These are phyloP conservation scores for Trichoderma aggressivum DNA, from an alignment of 2,329 filamentous ascomycete genomes.

Conservation along the genomic window DNA sequence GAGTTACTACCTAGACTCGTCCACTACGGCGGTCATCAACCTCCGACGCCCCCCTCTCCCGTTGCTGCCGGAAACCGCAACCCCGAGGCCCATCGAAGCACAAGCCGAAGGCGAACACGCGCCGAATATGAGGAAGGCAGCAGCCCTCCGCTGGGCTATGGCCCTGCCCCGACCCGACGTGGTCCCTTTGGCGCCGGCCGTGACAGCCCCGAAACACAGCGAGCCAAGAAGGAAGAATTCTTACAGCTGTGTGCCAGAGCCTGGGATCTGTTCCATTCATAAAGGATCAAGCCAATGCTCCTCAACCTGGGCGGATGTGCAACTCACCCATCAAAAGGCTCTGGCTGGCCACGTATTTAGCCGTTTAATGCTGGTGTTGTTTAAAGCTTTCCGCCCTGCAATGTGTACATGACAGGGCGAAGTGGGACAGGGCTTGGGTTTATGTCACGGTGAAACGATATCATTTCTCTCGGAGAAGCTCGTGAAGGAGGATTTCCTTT, in stretches of 20 bases:
- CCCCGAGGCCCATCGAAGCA: conserved; percentile 53
- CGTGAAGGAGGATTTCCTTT: not conserved
- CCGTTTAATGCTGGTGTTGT: not conserved
- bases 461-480: not conserved
- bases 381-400: not conserved
- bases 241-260: conserved; percentile 79
- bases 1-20: conserved; percentile 91
- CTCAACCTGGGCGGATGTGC: not conserved
- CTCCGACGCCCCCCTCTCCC: conserved; percentile 84
- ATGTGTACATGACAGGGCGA: not conserved
- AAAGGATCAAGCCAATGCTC: conserved; percentile 28
- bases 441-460: conserved; percentile 11
- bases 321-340: not conserved
- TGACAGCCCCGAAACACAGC: conserved; percentile 78
- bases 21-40: conserved; percentile 91
- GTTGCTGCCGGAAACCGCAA: conserved; percentile 53
- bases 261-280: conserved; percentile 97
- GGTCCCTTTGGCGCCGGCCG: conserved; percentile 78
- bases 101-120: conserved; percentile 70
- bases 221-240: conserved; percentile 90
- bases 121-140: conserved; percentile 93
- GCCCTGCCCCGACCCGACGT: conserved; percentile 57
- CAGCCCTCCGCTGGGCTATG: conserved; percentile 77
- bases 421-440: not conserved
- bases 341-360: not conserved